These are phyloP conservation scores for Castanospermum australe DNA, from an alignment of 306 rosid genomes.

Conservation along the genomic window DNA sequence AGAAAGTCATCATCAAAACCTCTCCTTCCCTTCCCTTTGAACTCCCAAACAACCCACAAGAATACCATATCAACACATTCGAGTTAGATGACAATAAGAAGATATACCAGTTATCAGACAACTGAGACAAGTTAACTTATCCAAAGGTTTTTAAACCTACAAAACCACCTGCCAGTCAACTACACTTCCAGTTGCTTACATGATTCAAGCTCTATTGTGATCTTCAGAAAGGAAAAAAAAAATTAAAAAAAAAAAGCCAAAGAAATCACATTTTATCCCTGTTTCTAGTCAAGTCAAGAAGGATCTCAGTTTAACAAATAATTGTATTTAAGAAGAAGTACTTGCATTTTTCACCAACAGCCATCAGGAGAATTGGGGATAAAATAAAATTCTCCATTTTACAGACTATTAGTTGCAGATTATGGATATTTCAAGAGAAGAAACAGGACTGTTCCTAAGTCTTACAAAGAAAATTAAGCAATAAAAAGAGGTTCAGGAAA, in stretches of 20 bases:
- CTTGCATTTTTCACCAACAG: background rate
- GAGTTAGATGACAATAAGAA: background rate
- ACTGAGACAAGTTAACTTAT: background rate
- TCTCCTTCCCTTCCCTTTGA: too few relatives aligned
- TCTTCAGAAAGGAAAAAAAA: background rate
- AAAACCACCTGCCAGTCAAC: background rate
- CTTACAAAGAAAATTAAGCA: too few relatives aligned
- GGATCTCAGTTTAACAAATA: background rate
- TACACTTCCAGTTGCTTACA: background rate
- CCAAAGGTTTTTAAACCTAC: background rate
- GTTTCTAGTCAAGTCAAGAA: background rate
- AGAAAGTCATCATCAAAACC: too few relatives aligned
- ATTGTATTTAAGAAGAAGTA: background rate
- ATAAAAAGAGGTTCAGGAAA: background rate
- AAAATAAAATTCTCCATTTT: background rate
- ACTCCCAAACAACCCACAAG: too few relatives aligned
- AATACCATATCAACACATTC: background rate
- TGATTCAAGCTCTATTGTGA: background rate
- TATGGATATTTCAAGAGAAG: too few relatives aligned
- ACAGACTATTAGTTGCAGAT: background rate
- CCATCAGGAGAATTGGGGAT: background rate
- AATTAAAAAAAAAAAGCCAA: too few relatives aligned
- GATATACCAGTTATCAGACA: background rate
- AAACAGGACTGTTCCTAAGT: too few relatives aligned
- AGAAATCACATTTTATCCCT: background rate